phyloP scores from a whole-genome alignment of 129 eudicot species.

The Calendula officinalis region DNA sequence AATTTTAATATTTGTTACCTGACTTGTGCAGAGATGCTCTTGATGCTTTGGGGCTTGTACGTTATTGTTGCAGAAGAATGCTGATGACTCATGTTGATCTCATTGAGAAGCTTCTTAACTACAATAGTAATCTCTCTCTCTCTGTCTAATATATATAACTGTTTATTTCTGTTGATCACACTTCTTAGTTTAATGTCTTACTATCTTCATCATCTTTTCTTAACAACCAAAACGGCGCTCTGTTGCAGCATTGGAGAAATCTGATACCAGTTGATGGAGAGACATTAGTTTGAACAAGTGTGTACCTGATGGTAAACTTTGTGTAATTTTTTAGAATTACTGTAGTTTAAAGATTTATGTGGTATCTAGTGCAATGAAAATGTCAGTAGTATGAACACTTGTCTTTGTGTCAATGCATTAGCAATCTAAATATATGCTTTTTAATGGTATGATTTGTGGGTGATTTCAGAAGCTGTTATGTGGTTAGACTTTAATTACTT shows the following conservation, averaged over 20 bases:
- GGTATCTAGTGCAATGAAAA: constrained; percentile 7
- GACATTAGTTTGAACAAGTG: constrained; percentile 7
- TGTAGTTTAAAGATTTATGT: not conserved
- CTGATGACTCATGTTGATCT: constrained; percentile 98
- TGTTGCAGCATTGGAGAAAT: constrained; percentile 83
- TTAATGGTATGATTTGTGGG: not conserved
- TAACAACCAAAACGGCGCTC: not conserved
- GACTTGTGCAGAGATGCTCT: constrained; percentile 78
- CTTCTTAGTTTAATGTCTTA: too few relatives aligned
- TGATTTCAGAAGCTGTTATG: too few relatives aligned
- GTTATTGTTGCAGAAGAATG: constrained; percentile 95
- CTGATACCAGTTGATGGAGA: constrained; percentile 61
- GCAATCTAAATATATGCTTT: not conserved
- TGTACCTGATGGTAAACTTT: constrained; percentile 18
- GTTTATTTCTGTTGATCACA: not conserved
- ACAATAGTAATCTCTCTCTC: constrained; percentile 55
- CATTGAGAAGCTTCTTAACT: constrained; percentile 96
- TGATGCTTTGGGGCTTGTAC: constrained; percentile 83
- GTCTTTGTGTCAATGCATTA: constrained; percentile 15
- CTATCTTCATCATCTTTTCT: not conserved
- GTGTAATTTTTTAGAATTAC: not conserved
- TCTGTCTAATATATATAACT: not conserved
- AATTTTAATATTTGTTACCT: constrained; percentile 2
- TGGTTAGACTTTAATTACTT: too few relatives aligned
- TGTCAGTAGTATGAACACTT: constrained; percentile 10